phyloP scores from a whole-genome alignment of 2,329 filamentous ascomycete genomes.

The Verticillium zaregamsianum region DNA sequence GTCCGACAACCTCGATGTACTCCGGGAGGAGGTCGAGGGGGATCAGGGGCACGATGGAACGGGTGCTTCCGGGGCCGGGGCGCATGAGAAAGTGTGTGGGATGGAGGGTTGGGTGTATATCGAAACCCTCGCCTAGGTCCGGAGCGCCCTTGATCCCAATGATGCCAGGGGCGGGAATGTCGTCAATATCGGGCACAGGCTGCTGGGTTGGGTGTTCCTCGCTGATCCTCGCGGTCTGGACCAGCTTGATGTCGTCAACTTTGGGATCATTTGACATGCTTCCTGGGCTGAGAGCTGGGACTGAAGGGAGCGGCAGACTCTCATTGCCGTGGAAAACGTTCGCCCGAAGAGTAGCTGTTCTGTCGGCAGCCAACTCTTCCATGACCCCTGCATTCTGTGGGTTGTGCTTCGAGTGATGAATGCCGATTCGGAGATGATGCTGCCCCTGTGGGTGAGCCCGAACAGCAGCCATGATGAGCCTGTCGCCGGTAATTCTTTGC shows the following conservation, averaged over 20 bases:
- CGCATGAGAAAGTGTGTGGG: slow-evolving; percentile 35
- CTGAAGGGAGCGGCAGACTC: not conserved
- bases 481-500: not conserved
- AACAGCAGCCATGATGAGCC: not conserved
- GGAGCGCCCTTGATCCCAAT: not conserved
- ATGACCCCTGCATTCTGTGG: not conserved
- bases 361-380: not conserved
- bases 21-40: slow-evolving; percentile 46
- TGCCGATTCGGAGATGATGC: slow-evolving; percentile 3
- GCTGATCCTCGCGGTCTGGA: not conserved
- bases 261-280: not conserved
- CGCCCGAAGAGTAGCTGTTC: not conserved
- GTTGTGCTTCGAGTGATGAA: slow-evolving; percentile 10
- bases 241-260: not conserved
- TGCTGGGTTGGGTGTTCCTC: not conserved
- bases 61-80: slow-evolving; percentile 12
- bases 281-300: not conserved
- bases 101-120: slow-evolving; percentile 4
- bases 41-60: slow-evolving; percentile 47
- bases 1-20: slow-evolving; percentile 37
- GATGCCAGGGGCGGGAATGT: not conserved
- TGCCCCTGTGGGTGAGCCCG: not conserved
- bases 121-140: not conserved
- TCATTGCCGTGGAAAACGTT: not conserved
- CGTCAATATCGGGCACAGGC: not conserved